Evolutionary conservation across 2,329 filamentous ascomycete genomes (phyloP), one percentile per base, ranked within the genome.

Genomic region (Arthrobotrys pseudoclavata): DNA sequence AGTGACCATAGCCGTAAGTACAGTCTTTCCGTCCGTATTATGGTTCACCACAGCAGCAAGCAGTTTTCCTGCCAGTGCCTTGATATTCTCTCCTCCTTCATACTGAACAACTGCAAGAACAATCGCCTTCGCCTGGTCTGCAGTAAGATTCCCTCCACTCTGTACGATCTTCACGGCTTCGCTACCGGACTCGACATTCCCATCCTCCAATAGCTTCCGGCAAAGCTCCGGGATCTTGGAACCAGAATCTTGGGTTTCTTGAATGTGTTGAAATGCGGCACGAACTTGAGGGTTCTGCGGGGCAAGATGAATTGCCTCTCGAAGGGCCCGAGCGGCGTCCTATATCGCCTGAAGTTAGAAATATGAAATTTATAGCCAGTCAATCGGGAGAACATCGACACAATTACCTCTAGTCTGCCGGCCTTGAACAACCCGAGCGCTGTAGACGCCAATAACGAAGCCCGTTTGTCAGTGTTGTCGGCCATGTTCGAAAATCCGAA

Each of bases 271-370:
- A 60, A 82, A 81, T 62, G 80, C 79, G 0, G 67, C 62, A 52
- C 80, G 79, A 52, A 81, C 81, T 6, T 69, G 67, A 24, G 79
- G 79, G 63, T 81, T 82, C 7, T 75, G 57, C 18, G 81, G 81
- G 4, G 81, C 76, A 47, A 82, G 67, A 48, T 79, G 79, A 52
- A 82, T 80, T 22, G 81, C 81, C 66, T 81, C 80, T 31, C 80
- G 79, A 18, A 82, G 76, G 18, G 80, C 79, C 52, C 80, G 76
- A 42, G 79, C 75, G 26, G 80, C 81, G 40, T 82, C 81, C 81
- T 82, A 50, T 50, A 24, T 1, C 5, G 10, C 15, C 12, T 9
- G 26, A 47, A 18, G 40, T 47, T 57, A 66, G 24, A 61, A 18
- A 40, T 40, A 40, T 15, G 37, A 40, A n/a, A 40, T n/a, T 4